Evolutionary conservation across 768 basidiomycete genomes (phyloP), one percentile per base, ranked within the genome.

Genomic region (Punctularia strigosozonata): DNA sequence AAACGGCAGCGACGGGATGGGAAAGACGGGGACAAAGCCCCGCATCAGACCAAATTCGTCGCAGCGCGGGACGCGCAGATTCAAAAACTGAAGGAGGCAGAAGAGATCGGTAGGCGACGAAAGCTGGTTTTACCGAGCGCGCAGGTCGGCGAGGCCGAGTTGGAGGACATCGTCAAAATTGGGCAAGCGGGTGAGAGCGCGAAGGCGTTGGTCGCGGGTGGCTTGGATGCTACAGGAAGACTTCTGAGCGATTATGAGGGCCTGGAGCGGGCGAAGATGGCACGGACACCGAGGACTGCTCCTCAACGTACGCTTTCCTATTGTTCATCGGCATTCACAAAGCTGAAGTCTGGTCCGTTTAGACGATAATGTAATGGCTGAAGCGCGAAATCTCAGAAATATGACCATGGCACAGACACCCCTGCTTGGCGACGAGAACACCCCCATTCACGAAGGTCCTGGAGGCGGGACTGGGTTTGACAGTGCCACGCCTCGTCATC

Each of bases 141-240:
- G 5, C 95, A 99, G 51, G 95, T 99, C 13, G 86, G 89, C 6
- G 95, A 99, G 61, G 61, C 71, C 3, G 95, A 99, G 58, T 61
- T 99, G 37, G 95, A 98, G 62, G 91, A 97, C 47, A 97, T 99
- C 44, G 94, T 95, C 46, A 99, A 98, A 66, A 97, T 98, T 52
- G 95, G 95, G 0, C 78, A 86, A 55, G 83, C 85, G 0, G 82
- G 89, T 3, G 91, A 94, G 62, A 81, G 74, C 49, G 86, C 94
- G 14, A 81, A 90, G 55, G 76, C 83, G 4, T 53, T 97, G 47
- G 90, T 91, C 7, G 75, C 69, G 15, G 80, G 80, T 19, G 88
- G 84, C 5, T 82, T 74, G 38, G 87, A 87, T 46, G 85, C 89
- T 10, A 90, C 80, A 43, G 80, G 77, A n/a, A 73, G 77, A 46